phyloP scores from a whole-genome alignment of 2,329 filamentous ascomycete genomes.

The Exophiala xenobiotica region DNA sequence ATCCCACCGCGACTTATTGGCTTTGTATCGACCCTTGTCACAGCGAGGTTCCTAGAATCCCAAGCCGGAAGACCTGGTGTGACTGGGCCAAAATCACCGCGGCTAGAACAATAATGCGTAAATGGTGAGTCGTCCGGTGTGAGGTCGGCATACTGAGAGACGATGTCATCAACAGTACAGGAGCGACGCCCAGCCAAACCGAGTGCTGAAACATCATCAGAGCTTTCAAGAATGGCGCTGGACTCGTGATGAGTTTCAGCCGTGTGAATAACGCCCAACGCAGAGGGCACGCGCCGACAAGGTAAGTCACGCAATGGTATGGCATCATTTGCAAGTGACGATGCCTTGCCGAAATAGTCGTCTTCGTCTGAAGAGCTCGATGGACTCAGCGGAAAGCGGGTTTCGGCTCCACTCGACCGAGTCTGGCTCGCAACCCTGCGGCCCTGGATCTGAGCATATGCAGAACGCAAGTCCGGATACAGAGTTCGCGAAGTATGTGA shows the following conservation, averaged over 20 bases:
- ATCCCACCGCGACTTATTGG: too few relatives aligned
- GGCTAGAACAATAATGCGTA: background rate
- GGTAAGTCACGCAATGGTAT: slow-evolving; percentile 13
- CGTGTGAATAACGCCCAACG: slow-evolving; percentile 16
- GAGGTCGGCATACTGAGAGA: slow-evolving; percentile 21
- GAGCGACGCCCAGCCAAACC: slow-evolving; percentile 2
- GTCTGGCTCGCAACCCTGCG: slow-evolving; percentile 9
- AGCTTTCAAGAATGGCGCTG: slow-evolving; percentile 21
- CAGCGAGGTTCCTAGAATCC: background rate
- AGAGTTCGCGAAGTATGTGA: slow-evolving; percentile 12
- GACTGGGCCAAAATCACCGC: background rate
- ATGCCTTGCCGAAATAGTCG: slow-evolving; percentile 1
- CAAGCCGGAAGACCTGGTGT: background rate
- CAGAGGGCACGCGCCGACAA: slow-evolving; percentile 14
- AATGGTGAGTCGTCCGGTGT: background rate
- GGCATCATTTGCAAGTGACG: slow-evolving; percentile 1
- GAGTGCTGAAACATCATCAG: slow-evolving; percentile 1
- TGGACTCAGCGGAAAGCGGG: slow-evolving; percentile 19
- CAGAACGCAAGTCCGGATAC: slow-evolving; percentile 21
- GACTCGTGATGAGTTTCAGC: slow-evolving; percentile 22
- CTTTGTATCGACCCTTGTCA: too few relatives aligned
- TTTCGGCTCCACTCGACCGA: slow-evolving; percentile 2
- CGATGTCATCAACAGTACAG: slow-evolving; percentile 20
- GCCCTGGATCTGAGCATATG: slow-evolving; percentile 20
- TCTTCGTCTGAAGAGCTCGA: slow-evolving; percentile 17